Evolutionary conservation across 2,329 filamentous ascomycete species (phyloP).

Genomic region (Hawksworthiomyces lignivorus): DNA sequence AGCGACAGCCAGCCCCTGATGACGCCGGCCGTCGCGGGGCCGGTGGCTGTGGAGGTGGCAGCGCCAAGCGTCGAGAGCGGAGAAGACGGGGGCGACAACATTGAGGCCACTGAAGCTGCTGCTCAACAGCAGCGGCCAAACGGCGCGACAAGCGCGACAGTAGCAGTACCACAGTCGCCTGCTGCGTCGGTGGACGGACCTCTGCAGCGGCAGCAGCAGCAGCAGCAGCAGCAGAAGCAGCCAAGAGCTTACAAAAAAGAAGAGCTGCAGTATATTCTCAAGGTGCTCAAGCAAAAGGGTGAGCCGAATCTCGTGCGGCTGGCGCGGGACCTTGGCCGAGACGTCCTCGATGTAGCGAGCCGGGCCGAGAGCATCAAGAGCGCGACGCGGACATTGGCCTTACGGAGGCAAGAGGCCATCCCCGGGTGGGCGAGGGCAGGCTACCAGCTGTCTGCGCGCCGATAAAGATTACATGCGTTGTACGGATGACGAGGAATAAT

Average conservation of each 20-base stretch:
- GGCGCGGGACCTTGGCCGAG: conserved; percentile 9
- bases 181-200: too few species aligned
- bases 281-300: conserved; percentile 1
- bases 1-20: too few species aligned
- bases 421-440: conserved; percentile 12
- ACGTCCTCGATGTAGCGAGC: conserved; percentile 7
- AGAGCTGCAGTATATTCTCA: conserved; percentile 6
- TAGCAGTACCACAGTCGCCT: too few species aligned
- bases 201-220: neutral
- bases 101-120: too few species aligned
- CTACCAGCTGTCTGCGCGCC: too few species aligned
- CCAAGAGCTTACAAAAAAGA: neutral
- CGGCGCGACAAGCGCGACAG: too few species aligned
- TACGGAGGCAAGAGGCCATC: neutral
- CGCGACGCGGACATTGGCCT: conserved; percentile 2
- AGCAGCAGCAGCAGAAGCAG: neutral
- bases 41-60: too few species aligned
- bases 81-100: too few species aligned
- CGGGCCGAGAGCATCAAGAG: conserved; percentile 12
- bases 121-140: too few species aligned
- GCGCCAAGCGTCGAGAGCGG: too few species aligned
- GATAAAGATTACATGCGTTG: too few species aligned
- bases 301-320: conserved; percentile 5
- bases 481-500: too few species aligned
- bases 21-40: neutral